Base-by-base conservation (phyloP, 306 rosid species). In the Gastrolobium villosum region DNA sequence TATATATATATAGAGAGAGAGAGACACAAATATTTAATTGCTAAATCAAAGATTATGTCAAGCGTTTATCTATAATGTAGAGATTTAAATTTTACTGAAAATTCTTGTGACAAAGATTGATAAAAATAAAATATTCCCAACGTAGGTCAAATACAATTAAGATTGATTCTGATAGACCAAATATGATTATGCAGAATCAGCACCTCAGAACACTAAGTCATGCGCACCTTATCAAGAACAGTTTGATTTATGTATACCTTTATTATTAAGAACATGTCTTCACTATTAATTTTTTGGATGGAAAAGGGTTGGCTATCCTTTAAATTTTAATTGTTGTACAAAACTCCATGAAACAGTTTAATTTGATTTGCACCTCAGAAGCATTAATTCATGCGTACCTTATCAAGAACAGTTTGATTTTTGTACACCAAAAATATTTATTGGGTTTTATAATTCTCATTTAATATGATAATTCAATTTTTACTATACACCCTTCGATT, bases 141-240 rank as follows among this genome's bases (percentile, higher is more conserved):
- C 15, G n/a, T 36, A 32, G 43, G 34, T 40, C 45, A 70, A 34
- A 50, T 10, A 35, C 50, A 10, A 26, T 53, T 36, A 36, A 52
- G 45, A 70, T 36, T 26, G 76, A 54, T 53, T 54, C 52, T 8
- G 52, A 52, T 10, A 6, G 20, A 71, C 3, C 10, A 71, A 37
- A 71, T 52, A 53, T 15, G 50, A 71, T 37, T 68, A 34, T 7
- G 45, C 5, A 50, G 46, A 68, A 68, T 26, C 39, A 28, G 54
- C 30, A 39, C 28, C 67, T 73, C 31, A 30, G 67, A 56, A 73
- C 67, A 37, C 53, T 39, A 39, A 26, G 10, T 39, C 30, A 39
- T 39, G 76, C 5, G 65, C 26, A 9, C 65, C 76, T 71, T 71
- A 54, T 71, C 76, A 54, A 15, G 52, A 71, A 71, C 65, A 71